Base-by-base conservation (phyloP, 164 flowering plant species). In the Malania oleifera region DNA sequence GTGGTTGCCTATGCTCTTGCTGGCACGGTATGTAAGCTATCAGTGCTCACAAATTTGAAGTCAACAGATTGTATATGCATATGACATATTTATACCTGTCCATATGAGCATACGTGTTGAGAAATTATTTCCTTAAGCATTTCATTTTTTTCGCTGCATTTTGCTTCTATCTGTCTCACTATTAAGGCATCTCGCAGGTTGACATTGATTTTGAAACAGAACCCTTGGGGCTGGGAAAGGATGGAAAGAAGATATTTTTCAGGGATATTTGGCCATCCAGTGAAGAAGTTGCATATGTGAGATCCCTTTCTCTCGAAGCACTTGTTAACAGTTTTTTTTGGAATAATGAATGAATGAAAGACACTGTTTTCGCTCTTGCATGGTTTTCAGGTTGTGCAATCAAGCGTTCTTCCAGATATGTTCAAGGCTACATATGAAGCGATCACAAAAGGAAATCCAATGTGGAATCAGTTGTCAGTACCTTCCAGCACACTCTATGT, bases 351-450 rank as follows among this genome's bases (percentile, higher is more conserved):
- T 43, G 20, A 5, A 43, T 17, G 46, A 43, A 43, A 17, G 22
- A 43, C 5, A 17, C 18, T 43, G 15, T 20, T 43, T 43, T 43
- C 3, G 5, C 51, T 52, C 26, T 63, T 54, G 17, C 22, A 14
- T 35, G 38, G 17, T 27, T 49, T 69, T 45, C 68, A 85, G 91
- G 85, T 77, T 60, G 91, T 85, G 15, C 84, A 85, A 66, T 77
- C 86, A 41, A 80, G 76, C 55, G 91, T 85, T 48, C 70, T 85
- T 35, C 86, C 91, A 26, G 87, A 80, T 60, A 85, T 85, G 91
- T 85, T 82, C 54, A 77, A 63, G 71, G 75, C 74, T 46, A 82
- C 91, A n/a, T 85, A 85, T 68, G 74, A 85, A 65, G 80, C 91
- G 24, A 85, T 85, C 67, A 85, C 87, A 37, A 70, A 79, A 64